These are phyloP conservation scores for Amauroascus niger DNA, from an alignment of 2,329 filamentous ascomycete genomes.

Conservation along the genomic window DNA sequence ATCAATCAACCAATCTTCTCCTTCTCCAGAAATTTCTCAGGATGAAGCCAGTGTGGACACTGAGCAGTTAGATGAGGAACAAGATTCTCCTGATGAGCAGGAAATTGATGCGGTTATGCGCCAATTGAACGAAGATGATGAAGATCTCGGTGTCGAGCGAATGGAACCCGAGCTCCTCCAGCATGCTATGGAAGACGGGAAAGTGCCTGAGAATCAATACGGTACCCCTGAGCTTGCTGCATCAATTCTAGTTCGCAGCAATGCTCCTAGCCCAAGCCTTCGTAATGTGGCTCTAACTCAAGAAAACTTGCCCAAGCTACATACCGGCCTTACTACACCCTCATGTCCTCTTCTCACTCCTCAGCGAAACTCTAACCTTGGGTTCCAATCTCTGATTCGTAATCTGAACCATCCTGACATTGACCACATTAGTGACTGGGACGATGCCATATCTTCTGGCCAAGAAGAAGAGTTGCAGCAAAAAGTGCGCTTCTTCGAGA, in stretches of 20 bases:
- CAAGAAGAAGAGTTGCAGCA: constrained; percentile 75
- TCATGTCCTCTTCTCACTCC: constrained; percentile 45
- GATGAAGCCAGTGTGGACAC: background rate
- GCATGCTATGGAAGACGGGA: constrained; percentile 8
- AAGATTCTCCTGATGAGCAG: constrained; percentile 39
- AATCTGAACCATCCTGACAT: constrained; percentile 52
- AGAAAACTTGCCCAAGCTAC: constrained; percentile 38
- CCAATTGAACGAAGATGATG: constrained; percentile 64
- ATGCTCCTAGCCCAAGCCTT: constrained; percentile 65
- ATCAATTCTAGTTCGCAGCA: constrained; percentile 45
- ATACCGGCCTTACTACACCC: constrained; percentile 27
- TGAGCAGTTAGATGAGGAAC: constrained; percentile 17
- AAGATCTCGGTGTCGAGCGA: constrained; percentile 64
- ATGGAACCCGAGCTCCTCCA: constrained; percentile 27
- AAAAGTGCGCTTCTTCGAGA: constrained; percentile 80
- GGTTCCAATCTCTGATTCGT: constrained; percentile 47
- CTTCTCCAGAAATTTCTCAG: constrained; percentile 11
- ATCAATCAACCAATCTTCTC: constrained; percentile 4
- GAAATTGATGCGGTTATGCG: constrained; percentile 92
- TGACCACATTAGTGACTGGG: constrained; percentile 79
- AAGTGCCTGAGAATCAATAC: constrained; percentile 5
- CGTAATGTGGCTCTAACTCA: constrained; percentile 40
- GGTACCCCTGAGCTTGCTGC: constrained; percentile 13
- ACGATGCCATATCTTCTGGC: constrained; percentile 69
- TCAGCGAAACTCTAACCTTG: constrained; percentile 54